A percentile compares a stretch with the other conserved stretches of the same genome.
These are phyloP conservation scores for Cladosporium sp. DNA, from an alignment of 2,329 filamentous ascomycete genomes.

Conservation along the genomic window DNA sequence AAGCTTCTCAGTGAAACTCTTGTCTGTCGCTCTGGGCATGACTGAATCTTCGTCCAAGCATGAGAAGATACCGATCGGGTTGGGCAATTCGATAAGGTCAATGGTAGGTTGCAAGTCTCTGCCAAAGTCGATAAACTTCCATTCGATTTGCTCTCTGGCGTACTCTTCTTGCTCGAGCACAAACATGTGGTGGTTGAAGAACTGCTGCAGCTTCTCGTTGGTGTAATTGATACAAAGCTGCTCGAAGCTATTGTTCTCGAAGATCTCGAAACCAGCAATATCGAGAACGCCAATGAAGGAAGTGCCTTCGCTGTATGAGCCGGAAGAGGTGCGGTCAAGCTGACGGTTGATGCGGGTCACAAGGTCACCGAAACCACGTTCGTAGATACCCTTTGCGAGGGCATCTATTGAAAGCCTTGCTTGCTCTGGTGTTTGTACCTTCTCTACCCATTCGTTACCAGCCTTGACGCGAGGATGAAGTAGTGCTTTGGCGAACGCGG, in stretches of 20 bases:
- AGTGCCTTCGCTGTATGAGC: slow-evolving; percentile 78
- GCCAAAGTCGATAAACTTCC: slow-evolving; percentile 99
- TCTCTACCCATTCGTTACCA: slow-evolving; percentile 96
- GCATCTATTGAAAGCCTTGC: slow-evolving; percentile 87
- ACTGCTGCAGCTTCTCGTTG: slow-evolving; percentile 97
- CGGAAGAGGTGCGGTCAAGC: slow-evolving; percentile 68
- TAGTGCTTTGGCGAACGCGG: slow-evolving; percentile 84
- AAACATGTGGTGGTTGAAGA: slow-evolving; percentile 99
- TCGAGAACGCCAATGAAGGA: slow-evolving; percentile 97
- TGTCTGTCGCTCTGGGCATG: slow-evolving; percentile 98
- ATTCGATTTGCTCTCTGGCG: slow-evolving; percentile 94
- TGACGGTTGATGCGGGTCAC: slow-evolving; percentile 89
- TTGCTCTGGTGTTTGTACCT: slow-evolving; percentile 95
- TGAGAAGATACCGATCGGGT: slow-evolving; percentile 97
- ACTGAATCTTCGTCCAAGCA: slow-evolving; percentile 97
- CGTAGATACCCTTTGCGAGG: slow-evolving; percentile 94
- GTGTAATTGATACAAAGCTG: slow-evolving; percentile 99
- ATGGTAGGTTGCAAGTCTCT: slow-evolving; percentile 96
- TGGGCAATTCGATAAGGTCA: slow-evolving; percentile 90
- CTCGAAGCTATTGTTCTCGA: slow-evolving; percentile 97
- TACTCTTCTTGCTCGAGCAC: slow-evolving; percentile 98
- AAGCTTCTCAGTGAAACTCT: slow-evolving; percentile 95
- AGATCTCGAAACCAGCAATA: slow-evolving; percentile 99
- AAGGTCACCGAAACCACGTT: slow-evolving; percentile 89
- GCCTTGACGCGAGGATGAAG: slow-evolving; percentile 93